A percentile compares a stretch with the other conserved stretches of the same genome.
These are phyloP conservation scores for Olyra latifolia DNA, from an alignment of 176 grass and related monocot genomes.

Conservation along the genomic window DNA sequence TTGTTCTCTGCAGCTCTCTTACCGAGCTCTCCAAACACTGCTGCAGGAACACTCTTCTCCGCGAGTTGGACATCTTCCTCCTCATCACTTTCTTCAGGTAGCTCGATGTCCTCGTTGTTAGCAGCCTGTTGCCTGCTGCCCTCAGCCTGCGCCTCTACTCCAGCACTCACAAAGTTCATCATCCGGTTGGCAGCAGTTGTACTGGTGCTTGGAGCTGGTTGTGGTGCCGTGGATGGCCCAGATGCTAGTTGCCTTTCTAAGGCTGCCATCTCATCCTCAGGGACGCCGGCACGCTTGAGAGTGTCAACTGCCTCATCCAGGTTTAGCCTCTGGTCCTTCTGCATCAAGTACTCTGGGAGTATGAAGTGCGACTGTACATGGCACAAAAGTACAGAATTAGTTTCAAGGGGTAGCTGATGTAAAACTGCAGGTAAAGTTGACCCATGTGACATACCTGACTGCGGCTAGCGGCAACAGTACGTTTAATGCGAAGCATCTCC, in stretches of 20 bases:
- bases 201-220: conserved; percentile 28
- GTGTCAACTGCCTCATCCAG: conserved; percentile 88
- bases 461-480: conserved; percentile 75
- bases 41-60: conserved; percentile 62
- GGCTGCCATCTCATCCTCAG: conserved; percentile 87
- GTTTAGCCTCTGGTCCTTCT: conserved; percentile 83
- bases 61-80: conserved; percentile 79
- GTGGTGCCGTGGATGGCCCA: conserved; percentile 35
- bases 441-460: conserved; percentile 60
- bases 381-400: conserved; percentile 4
- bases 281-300: conserved; percentile 65
- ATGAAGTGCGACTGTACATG: conserved; percentile 85
- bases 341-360: conserved; percentile 86
- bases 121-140: conserved; percentile 36
- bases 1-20: conserved; percentile 56
- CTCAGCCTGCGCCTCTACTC: conserved; percentile 62
- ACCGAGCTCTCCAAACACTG: conserved; percentile 87
- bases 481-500: conserved; percentile 91
- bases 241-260: conserved; percentile 79
- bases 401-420: neutral
- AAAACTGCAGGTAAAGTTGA: neutral
- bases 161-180: conserved; percentile 86
- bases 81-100: conserved; percentile 78
- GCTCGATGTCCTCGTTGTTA: conserved; percentile 88
- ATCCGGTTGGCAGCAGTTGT: conserved; percentile 35